Base-by-base conservation (phyloP, 2,329 filamentous ascomycete species). In the Arthrobotrys musiformis region DNA sequence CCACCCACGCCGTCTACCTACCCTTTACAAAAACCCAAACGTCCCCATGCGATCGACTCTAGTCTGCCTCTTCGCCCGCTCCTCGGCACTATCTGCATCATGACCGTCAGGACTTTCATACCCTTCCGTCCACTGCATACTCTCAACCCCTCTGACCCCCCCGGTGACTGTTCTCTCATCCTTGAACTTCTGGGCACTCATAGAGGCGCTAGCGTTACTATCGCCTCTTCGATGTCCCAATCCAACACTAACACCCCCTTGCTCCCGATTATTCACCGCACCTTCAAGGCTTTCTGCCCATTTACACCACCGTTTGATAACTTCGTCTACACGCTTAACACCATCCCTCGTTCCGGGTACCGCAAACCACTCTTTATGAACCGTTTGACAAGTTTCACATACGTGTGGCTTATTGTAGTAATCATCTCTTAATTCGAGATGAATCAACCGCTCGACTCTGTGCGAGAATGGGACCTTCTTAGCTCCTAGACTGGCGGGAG, bases 341-440 rank as follows among this genome's bases (percentile, higher is more conserved):
- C 90, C 92, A 28, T 90, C 87, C 79, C 90, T 88, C 22, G 86
- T 90, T 0, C 92, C 92, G 78, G 92, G 89, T 0, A 97, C 90
- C 84, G 96, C 92, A 82, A 99, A 99, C 94, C 94, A 99, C 85
- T 99, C 95, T 63, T 91, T 86, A 83, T 99, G 95, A 81, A 93
- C 90, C 81, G 90, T 90, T 1, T 93, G 93, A 82, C 95, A 99
- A 0, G 89, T 88, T 3, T 86, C 86, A 81, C 95, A 99, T 63
- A 88, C 60, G 52, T 79, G 78, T 11, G 79, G 79, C 42, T 80
- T 88, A 17, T 84, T 85, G 54, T 84, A 83, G 83, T 89, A 84
- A 68, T 85, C 83, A 80, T 87, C 82, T 76, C 89, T 84, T 77
- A 89, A 87, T 84, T 99, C 95, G 13, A 98, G 85, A 83, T 99